Base-by-base conservation (phyloP, 2,329 filamentous ascomycete genomes). In the Aureobasidium lini region DNA sequence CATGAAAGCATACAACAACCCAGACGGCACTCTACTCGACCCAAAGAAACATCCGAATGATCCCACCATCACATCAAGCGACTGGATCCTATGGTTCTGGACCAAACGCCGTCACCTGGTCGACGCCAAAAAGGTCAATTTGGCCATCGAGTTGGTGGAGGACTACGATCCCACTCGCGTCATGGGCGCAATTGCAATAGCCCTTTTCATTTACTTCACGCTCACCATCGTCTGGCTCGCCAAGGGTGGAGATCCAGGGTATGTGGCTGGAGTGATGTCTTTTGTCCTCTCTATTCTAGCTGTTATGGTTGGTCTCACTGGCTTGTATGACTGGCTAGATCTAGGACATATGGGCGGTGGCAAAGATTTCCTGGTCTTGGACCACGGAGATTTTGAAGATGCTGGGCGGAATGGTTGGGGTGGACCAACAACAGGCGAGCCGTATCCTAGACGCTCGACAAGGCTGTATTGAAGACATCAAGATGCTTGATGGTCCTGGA, bases 311-410 rank as follows among this genome's bases (percentile, higher is more conserved):
- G 52, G 52, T 6, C n/a, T 56, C 16, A 56, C 52, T 15, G 52
- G 52, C 6, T 29, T 56, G 18, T 56, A 46, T 8, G 52, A 56
- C 8, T 56, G 52, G 52, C 40, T 56, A 6, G 52, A 56, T 15
- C 40, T 56, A 32, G 52, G 52, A 23, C 52, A 56, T 16, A 56
- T 56, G 52, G 52, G 52, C 16, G 52, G 52, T 29, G 52, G 52
- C 2, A 56, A 37, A 37, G 52, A 56, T 18, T 56, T 56, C 15
- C 52, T 42, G 1, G 31, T 56, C 5, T 40, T 56, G 13, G 40
- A 29, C 4, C 29, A 46, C 4, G 16, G 37, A 0, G 52, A 56
- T 7, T 23, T 56, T 16, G n/a, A 34, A 6, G 6, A 42, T 1
- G n/a, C 43, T 9, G 39, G 43, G n/a, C 32, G 15, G 29, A 16